These are phyloP conservation scores for Starmerella bombicola DNA, from an alignment of 805 yeast genomes.

Conservation along the genomic window DNA sequence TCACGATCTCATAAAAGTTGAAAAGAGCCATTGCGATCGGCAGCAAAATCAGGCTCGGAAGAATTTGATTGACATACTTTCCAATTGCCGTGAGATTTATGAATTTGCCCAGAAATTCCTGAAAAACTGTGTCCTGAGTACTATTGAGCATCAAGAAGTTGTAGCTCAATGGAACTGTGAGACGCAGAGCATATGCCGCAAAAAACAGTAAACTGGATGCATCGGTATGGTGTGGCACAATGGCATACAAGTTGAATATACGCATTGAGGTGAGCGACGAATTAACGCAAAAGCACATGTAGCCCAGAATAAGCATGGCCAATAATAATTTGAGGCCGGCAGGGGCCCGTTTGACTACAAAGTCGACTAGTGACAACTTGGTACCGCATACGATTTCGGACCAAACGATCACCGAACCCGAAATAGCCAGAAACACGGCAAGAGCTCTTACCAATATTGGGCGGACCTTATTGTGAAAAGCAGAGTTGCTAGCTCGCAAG, in stretches of 20 bases:
- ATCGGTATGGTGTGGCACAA: constrained; percentile 59
- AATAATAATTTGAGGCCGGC: constrained; percentile 33
- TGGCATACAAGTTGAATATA: constrained; percentile 63
- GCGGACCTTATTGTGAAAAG: constrained; percentile 12
- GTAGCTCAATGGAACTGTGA: constrained; percentile 71
- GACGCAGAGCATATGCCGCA: constrained; percentile 65
- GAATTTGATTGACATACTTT: constrained; percentile 52
- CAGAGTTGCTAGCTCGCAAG: constrained; percentile 21
- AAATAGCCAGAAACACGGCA: constrained; percentile 33
- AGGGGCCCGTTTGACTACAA: constrained; percentile 31
- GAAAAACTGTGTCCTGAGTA: constrained; percentile 44
- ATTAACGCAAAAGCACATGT: constrained; percentile 58
- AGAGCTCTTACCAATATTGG: constrained; percentile 38
- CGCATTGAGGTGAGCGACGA: constrained; percentile 54
- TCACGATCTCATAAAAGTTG: constrained; percentile 53
- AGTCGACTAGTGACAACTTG: constrained; percentile 46
- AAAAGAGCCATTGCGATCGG: constrained; percentile 55
- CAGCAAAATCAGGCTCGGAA: constrained; percentile 64
- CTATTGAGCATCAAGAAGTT: constrained; percentile 60
- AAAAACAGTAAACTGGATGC: constrained; percentile 66
- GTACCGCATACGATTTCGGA: constrained; percentile 69
- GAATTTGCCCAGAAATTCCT: constrained; percentile 60
- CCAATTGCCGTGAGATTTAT: constrained; percentile 67
- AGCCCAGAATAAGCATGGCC: constrained; percentile 40
- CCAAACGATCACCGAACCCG: constrained; percentile 49